Percentiles rank a stretch among this genome's conserved stretches.
Conservation (phyloP, 2,329 filamentous ascomycete species). For the Alternaria dauci region DNA sequence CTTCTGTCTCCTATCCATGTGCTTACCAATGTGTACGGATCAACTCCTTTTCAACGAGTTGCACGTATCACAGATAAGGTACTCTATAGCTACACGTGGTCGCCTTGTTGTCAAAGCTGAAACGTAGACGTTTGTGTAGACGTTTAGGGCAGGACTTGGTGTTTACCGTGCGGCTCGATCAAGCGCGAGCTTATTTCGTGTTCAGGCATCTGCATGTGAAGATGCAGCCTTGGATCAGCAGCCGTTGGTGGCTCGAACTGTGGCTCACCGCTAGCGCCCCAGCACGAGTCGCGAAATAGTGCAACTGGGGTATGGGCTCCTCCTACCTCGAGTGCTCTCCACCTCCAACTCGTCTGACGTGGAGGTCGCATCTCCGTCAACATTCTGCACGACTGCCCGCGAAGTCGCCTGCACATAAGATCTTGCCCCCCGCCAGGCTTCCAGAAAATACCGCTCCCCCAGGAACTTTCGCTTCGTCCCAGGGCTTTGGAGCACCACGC, state of each 20-base stretch:
- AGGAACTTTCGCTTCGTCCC: slow-evolving; percentile 10
- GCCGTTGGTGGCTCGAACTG: slow-evolving; percentile 15
- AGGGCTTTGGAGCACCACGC: slow-evolving; percentile 5
- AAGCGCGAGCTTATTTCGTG: not conserved
- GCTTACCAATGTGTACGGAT: not conserved
- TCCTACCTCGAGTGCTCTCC: slow-evolving; percentile 2
- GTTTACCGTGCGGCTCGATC: too few species aligned
- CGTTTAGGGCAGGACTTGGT: too few species aligned
- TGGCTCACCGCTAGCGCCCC: slow-evolving; percentile 14
- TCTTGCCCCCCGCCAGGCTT: not conserved
- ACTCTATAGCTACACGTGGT: too few species aligned
- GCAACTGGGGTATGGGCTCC: slow-evolving; percentile 9
- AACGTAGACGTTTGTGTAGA: too few species aligned
- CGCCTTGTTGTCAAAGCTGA: too few species aligned
- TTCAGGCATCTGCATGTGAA: slow-evolving; percentile 8
- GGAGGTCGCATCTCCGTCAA: slow-evolving; percentile 15
- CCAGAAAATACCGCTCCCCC: not conserved
- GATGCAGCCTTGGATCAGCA: slow-evolving; percentile 12
- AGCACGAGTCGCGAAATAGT: slow-evolving; percentile 18
- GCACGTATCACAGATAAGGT: not conserved
- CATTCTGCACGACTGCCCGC: not conserved
- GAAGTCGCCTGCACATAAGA: not conserved
- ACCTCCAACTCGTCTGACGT: slow-evolving; percentile 14
- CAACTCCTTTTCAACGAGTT: not conserved
- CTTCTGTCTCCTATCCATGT: not conserved